Base-by-base conservation (phyloP, 2,329 filamentous ascomycete genomes). In the Berkeleyomyces rouxiae region DNA sequence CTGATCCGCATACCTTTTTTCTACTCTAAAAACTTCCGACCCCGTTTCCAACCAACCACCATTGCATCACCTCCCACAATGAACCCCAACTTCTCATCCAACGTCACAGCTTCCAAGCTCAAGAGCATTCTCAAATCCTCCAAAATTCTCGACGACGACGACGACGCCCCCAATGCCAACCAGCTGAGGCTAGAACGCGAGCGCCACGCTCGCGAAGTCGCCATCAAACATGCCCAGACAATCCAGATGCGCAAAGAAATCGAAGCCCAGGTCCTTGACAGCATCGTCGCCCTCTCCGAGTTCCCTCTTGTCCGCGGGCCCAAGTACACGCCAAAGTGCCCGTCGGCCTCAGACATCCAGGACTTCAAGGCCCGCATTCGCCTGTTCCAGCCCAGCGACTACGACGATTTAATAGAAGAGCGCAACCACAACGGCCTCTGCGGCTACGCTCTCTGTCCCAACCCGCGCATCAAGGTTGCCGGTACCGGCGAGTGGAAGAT, bases 381-480 rank as follows among this genome's bases (percentile, higher is more conserved):
- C 7, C 78, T 83, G 51, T 97, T 96, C 74, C 88, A 92, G 71
- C 89, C 91, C 0, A 79, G 81, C 61, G 92, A 99, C 75, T 95
- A 95, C 75, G 90, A 96, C 70, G 87, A 88, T 67, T 77, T 97
- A 59, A 84, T 96, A 65, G 81, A 87, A 67, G 93, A 99, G 76
- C 87, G 93, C 69, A 95, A 95, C 71, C 86, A 89, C 67, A 85
- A 88, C 68, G 82, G 80, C 51, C 79, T 82, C 23, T 99, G 93
- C 74, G 93, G 90, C 1, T 97, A 96, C 71, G 78, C 82, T 0
- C 78, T 97, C 37, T 99, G 93, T 72, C 74, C 82, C 0, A 79
- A 79, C 13, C 78, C 82, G n/a, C 84, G 83, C 46, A 77, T 79
- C 40, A 77, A 78, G 40, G 77, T 81, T 60, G 74, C 78, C 13